Evolutionary conservation across 2,329 filamentous ascomycete genomes (phyloP).

Genomic region (Drechslerella stenobrocha): DNA sequence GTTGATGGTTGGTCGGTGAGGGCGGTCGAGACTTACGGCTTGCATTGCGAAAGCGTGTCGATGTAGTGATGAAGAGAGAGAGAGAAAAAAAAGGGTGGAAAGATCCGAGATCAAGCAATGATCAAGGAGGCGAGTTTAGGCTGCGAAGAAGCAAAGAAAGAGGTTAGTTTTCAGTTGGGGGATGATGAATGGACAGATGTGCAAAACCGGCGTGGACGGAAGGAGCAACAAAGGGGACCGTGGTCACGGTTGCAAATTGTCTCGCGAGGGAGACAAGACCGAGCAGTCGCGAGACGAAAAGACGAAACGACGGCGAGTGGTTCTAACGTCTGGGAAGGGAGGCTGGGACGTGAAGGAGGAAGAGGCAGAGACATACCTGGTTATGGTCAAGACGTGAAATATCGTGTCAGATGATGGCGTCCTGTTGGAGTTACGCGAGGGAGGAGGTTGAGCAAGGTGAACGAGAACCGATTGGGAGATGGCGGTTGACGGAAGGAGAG

Average conservation of each 20-base stretch:
- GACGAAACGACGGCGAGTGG: not conserved
- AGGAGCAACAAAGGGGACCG: not conserved
- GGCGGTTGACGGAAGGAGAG: not conserved
- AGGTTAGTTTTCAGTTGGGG: conserved; percentile 13
- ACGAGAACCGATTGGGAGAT: not conserved
- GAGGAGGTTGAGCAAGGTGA: not conserved
- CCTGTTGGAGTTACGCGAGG: not conserved
- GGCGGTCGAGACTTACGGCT: conserved; percentile 32
- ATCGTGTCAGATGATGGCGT: not conserved
- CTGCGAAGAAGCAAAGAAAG: not conserved
- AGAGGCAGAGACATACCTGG: not conserved
- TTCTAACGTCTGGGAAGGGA: not conserved
- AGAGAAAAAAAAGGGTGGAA: conserved; percentile 6
- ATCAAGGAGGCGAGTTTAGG: conserved; percentile 32
- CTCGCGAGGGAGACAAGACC: too few relatives aligned
- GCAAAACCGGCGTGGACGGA: not conserved
- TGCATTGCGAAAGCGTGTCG: conserved; percentile 31
- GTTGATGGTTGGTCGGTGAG: not conserved
- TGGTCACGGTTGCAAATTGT: too few relatives aligned
- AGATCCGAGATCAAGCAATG: conserved; percentile 33
- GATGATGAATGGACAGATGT: not conserved
- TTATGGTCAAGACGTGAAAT: conserved; percentile 1
- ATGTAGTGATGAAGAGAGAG: conserved; percentile 9
- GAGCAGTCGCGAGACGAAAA: not conserved
- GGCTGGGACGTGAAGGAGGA: not conserved